phyloP scores from a whole-genome alignment of 768 basidiomycete species.

The Rhodotorula kratochvilovae region DNA sequence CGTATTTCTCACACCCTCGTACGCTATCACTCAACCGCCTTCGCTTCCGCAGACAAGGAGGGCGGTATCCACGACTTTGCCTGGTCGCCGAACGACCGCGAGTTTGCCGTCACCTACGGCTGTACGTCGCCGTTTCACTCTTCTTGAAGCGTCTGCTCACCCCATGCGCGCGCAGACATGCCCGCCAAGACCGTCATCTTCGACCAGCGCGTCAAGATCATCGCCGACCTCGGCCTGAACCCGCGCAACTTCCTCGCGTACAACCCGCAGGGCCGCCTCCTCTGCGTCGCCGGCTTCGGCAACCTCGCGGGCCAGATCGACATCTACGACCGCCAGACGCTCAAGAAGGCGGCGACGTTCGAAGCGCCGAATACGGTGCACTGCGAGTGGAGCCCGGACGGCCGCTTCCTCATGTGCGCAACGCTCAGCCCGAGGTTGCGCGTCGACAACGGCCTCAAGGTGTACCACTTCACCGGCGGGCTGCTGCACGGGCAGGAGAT shows the following conservation, averaged over 20 bases:
- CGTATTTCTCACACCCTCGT: not conserved
- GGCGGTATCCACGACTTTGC: constrained; percentile 94
- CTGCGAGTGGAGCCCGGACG: constrained; percentile 94
- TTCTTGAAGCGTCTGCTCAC: not conserved
- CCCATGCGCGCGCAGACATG: constrained; percentile 60
- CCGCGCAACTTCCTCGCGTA: constrained; percentile 90
- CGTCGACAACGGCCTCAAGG: constrained; percentile 94
- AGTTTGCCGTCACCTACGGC: constrained; percentile 93
- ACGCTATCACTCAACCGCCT: not conserved
- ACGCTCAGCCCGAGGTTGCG: constrained; percentile 91
- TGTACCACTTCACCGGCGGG: constrained; percentile 86
- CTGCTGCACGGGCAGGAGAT: constrained; percentile 75
- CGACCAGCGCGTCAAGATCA: constrained; percentile 76
- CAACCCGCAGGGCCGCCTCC: constrained; percentile 83
- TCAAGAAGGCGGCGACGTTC: constrained; percentile 70
- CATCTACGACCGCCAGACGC: constrained; percentile 78
- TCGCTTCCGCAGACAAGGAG: constrained; percentile 71
- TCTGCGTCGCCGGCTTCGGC: constrained; percentile 90
- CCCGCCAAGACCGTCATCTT: constrained; percentile 89
- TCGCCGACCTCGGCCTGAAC: constrained; percentile 84
- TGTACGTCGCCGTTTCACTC: constrained; percentile 57
- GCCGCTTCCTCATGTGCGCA: constrained; percentile 85
- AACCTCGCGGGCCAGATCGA: constrained; percentile 93
- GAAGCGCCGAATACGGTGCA: constrained; percentile 89
- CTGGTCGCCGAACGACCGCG: constrained; percentile 84